Evolutionary conservation across 2,329 filamentous ascomycete species (phyloP), one percentile per base, ranked within the genome.

Genomic region (Phaeosphaeria sp.): DNA sequence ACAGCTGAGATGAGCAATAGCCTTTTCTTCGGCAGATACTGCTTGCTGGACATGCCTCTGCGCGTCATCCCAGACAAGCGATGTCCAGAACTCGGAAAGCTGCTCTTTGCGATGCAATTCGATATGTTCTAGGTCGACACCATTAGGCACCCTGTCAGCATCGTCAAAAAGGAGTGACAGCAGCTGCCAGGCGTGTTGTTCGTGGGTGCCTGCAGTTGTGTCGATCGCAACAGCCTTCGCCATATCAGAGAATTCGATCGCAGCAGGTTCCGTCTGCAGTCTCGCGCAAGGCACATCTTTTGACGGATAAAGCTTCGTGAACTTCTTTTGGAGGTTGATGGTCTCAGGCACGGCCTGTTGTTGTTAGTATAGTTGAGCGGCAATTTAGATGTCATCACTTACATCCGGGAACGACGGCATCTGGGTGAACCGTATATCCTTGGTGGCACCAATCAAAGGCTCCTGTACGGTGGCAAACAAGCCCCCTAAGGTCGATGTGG

Each of bases 111-210:
- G 77, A 49, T 79, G 65, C 18, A 73, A 72, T 21, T 74, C 61
- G 36, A 73, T 69, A 69, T 74, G 81, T 13, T 83, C 79, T 2
- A 76, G 56, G 2, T 80, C 77, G 27, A 84, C 72, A 17, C 80
- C 80, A 6, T 71, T 64, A 11, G 74, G 66, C 1, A 72, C 54
- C 4, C 71, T 65, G 44, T 72, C 64, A 21, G 57, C 51, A 11
- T 88, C 82, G 64, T 97, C 93, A 71, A 97, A 99, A 3, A 99
- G 84, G 39, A 97, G 89, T 56, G 91, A 91, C 1, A 92, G 89
- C 36, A 99, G 82, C 59, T 92, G 86, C 95, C 96, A 99, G 1
- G 95, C 87, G 15, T 87, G 82, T 69, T 88, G 87, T 77, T 96
- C 92, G 56, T 92, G 86, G 20, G 61, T 58, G 15, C 78, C 78